Evolutionary conservation across 805 yeast genomes (phyloP).

Genomic region (Citeromyces matritensis): DNA sequence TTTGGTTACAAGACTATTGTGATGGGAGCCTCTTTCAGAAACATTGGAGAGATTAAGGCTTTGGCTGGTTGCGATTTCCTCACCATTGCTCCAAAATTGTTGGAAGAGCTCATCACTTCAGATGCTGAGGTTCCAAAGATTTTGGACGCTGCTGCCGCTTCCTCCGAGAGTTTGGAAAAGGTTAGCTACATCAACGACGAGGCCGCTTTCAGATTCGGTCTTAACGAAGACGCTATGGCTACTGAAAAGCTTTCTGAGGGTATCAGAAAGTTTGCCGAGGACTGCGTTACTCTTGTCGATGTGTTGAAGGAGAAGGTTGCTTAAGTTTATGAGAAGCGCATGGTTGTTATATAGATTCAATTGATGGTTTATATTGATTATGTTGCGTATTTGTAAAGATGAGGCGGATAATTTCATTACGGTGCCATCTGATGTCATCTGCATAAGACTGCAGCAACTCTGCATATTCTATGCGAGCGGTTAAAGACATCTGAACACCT

Average conservation of each 20-base stretch:
- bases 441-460: too few relatives aligned
- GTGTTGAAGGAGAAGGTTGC: constrained; percentile 48
- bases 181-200: constrained; percentile 77
- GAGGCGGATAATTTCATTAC: too few relatives aligned
- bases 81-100: constrained; percentile 86
- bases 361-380: too few relatives aligned
- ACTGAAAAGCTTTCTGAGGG: constrained; percentile 96
- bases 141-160: constrained; percentile 57
- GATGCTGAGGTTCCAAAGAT: constrained; percentile 65
- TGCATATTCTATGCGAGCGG: too few relatives aligned
- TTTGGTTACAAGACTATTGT: constrained; percentile 93
- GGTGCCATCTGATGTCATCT: too few relatives aligned
- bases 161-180: constrained; percentile 42
- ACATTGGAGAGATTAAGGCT: constrained; percentile 86
- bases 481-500: too few relatives aligned
- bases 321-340: too few relatives aligned
- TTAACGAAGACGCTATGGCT: constrained; percentile 97
- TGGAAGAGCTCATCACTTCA: constrained; percentile 78
- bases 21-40: constrained; percentile 99
- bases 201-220: constrained; percentile 73
- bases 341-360: too few relatives aligned
- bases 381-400: too few relatives aligned
- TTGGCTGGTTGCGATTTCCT: constrained; percentile 94
- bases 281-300: constrained; percentile 64
- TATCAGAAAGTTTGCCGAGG: constrained; percentile 93